Base-by-base conservation (phyloP, 176 grass and related monocot genomes). In the Raddia distichophylla region DNA sequence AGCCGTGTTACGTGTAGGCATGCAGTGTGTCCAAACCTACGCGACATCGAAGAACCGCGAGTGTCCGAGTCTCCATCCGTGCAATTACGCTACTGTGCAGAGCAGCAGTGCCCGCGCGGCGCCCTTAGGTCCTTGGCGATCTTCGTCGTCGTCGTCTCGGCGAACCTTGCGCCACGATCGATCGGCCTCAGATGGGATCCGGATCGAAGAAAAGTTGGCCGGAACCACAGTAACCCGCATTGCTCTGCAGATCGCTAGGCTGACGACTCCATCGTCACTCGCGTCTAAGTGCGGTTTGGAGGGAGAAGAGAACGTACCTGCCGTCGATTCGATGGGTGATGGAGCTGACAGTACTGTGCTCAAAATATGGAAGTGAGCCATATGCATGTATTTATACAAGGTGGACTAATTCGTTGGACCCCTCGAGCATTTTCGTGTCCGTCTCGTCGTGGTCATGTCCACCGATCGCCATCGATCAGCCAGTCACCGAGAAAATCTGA, bases 361-460 rank as follows among this genome's bases (percentile, higher is more conserved):
- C 22, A 58, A 68, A n/a, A n/a, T n/a, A n/a, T n/a, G n/a, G n/a
- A n/a, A n/a, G n/a, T n/a, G n/a, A n/a, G n/a, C n/a, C n/a, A n/a
- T n/a, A n/a, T n/a, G n/a, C n/a, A n/a, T n/a, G n/a, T 60, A 20
- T 10, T 3, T 51, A 52, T n/a, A 19, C 77, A 43, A n/a, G 64
- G n/a, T 6, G 35, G 53, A 52, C 72, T 16, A 14, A 10, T 51
- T 52, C 5, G 19, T n/a, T 48, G 40, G 55, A 59, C 6, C n/a
- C 27, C 55, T 0, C 34, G 3, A 12, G 53, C 75, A 19, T 67
- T 37, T 67, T 37, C 49, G 50, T 20, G 51, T 70, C 73, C 19
- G 32, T 77, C 65, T 83, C 82, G 50, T 86, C 69, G 69, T 18
- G 44, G 50, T 80, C 69, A 27, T 40, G 37, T 27, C 27, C 27